Percentiles rank a stretch among this genome's conserved stretches.
These are phyloP conservation scores for Geotrichum carabidarum DNA, from an alignment of 1,139 yeast genomes.

Conservation along the genomic window DNA sequence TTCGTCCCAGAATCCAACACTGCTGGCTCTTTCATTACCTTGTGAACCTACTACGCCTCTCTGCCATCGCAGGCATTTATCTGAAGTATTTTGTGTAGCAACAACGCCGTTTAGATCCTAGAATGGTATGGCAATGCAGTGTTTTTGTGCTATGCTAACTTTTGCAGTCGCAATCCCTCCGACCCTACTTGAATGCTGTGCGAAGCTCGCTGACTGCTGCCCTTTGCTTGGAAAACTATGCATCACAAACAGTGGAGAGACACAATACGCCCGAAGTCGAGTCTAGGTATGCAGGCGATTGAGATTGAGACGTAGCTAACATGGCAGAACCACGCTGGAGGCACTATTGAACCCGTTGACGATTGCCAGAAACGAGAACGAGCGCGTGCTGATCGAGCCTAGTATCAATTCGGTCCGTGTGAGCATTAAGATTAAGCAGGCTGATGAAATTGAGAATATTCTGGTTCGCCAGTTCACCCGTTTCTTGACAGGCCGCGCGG, in stretches of 20 bases:
- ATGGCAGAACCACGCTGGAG: slow-evolving; percentile 59
- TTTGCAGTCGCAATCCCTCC: slow-evolving; percentile 65
- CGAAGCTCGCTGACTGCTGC: slow-evolving; percentile 93
- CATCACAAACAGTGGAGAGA: slow-evolving; percentile 92
- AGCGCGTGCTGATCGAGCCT: slow-evolving; percentile 86
- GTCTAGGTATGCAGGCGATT: slow-evolving; percentile 42
- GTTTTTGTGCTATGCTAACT: not conserved
- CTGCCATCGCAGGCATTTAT: not conserved
- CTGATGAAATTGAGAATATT: slow-evolving; percentile 93
- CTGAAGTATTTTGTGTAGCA: not conserved
- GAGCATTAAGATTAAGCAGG: slow-evolving; percentile 88
- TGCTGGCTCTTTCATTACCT: slow-evolving; percentile 3
- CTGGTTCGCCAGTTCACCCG: slow-evolving; percentile 91
- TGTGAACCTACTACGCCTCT: not conserved
- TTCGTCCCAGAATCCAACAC: slow-evolving; percentile 4
- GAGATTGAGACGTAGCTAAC: not conserved
- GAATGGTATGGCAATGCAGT: not conserved
- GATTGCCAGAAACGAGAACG: slow-evolving; percentile 90
- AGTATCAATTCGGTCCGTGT: slow-evolving; percentile 83
- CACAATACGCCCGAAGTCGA: slow-evolving; percentile 97
- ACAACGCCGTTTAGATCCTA: not conserved
- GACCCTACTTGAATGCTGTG: slow-evolving; percentile 91
- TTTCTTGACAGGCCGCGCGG: slow-evolving; percentile 92
- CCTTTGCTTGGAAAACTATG: slow-evolving; percentile 87
- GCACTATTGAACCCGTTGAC: slow-evolving; percentile 83